Evolutionary conservation across 169 alveolate species (phyloP), one percentile per base, ranked within the genome.

Genomic region (Cytauxzoon felis): DNA sequence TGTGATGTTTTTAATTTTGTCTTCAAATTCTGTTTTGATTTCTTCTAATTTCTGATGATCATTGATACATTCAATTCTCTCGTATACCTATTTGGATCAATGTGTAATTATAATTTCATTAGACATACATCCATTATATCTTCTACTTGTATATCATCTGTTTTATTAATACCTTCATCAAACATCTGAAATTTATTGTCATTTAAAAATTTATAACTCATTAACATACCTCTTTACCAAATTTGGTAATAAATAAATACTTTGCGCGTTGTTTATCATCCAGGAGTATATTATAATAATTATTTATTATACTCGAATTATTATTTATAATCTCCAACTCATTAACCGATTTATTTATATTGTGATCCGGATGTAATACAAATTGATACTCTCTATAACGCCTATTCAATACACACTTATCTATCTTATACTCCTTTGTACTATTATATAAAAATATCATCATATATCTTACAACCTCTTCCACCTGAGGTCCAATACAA

Each of bases 221-320:
- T 3, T 8, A 7, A 19, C 4, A 23, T 62, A 72, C 82, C 65
- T 72, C 69, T n/a, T 32, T 42, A 2, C 78, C 75, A 45, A 49
- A 72, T 50, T 51, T 72, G 47, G 63, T 27, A 29, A 48, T 40
- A 36, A 61, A 72, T 16, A 64, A 58, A 16, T 41, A 23, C 36
- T 52, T 65, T 29, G 80, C 80, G 18, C 85, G 26, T 18, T 38
- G n/a, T 40, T 75, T 75, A 34, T 75, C 85, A 23, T 75, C 85
- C 0, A 75, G 33, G 9, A 75, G 53, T 3, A 59, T 41, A 0
- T 51, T 43, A 23, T 75, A 75, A 11, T 27, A 23, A 5, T 38
- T 36, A 57, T 65, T 75, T 1, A 75, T 57, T 8, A 64, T 13
- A 38, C 85, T 64, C 9, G 85, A 38, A 47, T 64, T 75, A 11